Conservation (phyloP, 257 asterid species). For the Apocynum venetum region DNA sequence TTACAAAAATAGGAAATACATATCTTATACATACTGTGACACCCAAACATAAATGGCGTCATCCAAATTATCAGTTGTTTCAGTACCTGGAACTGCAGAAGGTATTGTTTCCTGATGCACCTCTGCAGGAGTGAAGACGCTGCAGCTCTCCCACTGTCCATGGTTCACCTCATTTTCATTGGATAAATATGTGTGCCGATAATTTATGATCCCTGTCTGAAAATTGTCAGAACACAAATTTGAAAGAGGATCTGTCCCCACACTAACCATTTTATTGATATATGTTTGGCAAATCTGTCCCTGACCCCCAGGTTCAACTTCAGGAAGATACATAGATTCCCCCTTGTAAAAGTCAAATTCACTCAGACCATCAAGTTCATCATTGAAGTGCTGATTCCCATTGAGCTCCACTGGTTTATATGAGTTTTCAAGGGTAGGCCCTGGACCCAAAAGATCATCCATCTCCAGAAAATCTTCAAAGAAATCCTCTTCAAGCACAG, state of each 20-base stretch:
- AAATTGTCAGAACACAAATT: slow-evolving; percentile 15
- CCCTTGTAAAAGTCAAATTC: slow-evolving; percentile 63
- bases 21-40: slow-evolving; percentile 19
- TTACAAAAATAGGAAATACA: slow-evolving; percentile 12
- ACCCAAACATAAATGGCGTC: slow-evolving; percentile 34
- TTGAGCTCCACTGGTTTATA: slow-evolving; percentile 23
- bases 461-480: slow-evolving; percentile 80
- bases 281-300: slow-evolving; percentile 32
- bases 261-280: slow-evolving; percentile 25
- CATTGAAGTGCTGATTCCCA: slow-evolving; percentile 37
- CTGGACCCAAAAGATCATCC: slow-evolving; percentile 56
- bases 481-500: slow-evolving; percentile 42
- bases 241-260: slow-evolving; percentile 17
- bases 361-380: slow-evolving; percentile 42
- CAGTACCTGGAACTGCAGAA: slow-evolving; percentile 70
- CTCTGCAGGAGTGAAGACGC: slow-evolving; percentile 31
- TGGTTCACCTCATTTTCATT: slow-evolving; percentile 29
- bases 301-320: slow-evolving; percentile 30
- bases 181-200: slow-evolving; percentile 36
- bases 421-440: slow-evolving; percentile 27
- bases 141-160: slow-evolving; percentile 44
- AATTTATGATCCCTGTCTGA: slow-evolving; percentile 23
- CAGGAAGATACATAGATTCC: slow-evolving; percentile 34
- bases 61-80: slow-evolving; percentile 23
- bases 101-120: slow-evolving; percentile 34